phyloP scores from a whole-genome alignment of 345 rosid species.

The Syzygium aqueum region DNA sequence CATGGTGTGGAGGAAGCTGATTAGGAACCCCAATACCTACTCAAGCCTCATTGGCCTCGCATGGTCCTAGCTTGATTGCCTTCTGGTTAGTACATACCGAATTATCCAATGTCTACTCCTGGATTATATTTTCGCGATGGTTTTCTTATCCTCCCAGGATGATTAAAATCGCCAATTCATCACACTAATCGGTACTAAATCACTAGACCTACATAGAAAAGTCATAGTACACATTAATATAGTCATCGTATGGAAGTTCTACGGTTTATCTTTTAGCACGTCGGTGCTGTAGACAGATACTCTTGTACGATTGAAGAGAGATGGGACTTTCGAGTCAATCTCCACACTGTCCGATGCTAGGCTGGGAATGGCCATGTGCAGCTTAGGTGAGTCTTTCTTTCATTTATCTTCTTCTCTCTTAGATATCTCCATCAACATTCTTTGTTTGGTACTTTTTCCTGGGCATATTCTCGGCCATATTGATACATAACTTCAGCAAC shows the following conservation, averaged over 20 bases:
- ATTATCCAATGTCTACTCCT: neutral
- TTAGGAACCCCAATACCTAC: slow-evolving; percentile 83
- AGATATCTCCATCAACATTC: neutral
- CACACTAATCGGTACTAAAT: neutral
- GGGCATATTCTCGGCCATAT: neutral
- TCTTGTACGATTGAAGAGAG: neutral
- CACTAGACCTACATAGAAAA: neutral
- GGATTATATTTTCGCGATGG: neutral
- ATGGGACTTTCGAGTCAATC: neutral
- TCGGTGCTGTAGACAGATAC: neutral
- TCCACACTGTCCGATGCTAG: too few species aligned
- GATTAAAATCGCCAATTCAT: neutral
- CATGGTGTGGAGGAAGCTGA: slow-evolving; percentile 94
- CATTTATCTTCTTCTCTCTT: neutral
- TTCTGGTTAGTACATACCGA: slow-evolving; percentile 27
- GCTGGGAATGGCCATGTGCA: slow-evolving; percentile 95
- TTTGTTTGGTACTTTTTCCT: neutral
- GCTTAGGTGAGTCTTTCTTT: slow-evolving; percentile 5
- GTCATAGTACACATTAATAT: neutral
- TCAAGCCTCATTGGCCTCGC: slow-evolving; percentile 77
- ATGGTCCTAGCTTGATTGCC: slow-evolving; percentile 83
- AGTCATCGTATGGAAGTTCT: neutral
- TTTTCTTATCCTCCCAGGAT: neutral
- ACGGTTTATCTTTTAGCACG: neutral
- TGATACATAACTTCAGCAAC: neutral